Base-by-base conservation (phyloP, 1,139 yeast species). In the Pichia sp. region DNA sequence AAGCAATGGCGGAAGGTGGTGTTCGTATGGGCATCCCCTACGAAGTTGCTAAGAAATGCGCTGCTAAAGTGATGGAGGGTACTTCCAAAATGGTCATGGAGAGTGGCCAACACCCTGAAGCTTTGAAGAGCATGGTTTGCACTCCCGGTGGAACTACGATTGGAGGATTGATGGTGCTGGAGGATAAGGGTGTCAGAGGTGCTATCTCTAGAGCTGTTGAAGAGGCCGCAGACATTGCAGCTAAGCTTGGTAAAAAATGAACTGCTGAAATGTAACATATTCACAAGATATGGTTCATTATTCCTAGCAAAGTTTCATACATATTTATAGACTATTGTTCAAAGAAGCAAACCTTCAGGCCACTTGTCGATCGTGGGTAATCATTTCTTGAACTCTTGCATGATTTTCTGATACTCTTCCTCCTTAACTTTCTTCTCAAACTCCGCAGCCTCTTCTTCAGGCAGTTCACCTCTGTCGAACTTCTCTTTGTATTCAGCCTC, bases 141-240 rank as follows among this genome's bases (percentile, higher is more conserved):
- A 91, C 99, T 0, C 99, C 99, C 13, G 98, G 94, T 23, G 99
- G 99, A 26, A 88, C 96, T 37, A 91, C 99, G 8, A 91, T 93
- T 56, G 95, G 96, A 5, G 99, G 99, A 1, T 67, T 93, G 44
- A 72, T 88, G 59, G 85, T 77, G 50, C 76, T 93, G 81, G 99
- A 91, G 63, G 96, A 87, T 50, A 77, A 77, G 35, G 94, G 88
- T 30, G 84, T 91, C 32, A 78, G 96, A 63, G 74, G 87, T 33
- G 87, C 87, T 17, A 81, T 91, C 51, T 77, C 94, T 33, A 72
- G 87, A 50, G 95, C 94, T 32, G 82, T 91, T 19, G 91, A 84
- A 56, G 94, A 87, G 55, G 91, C 96, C 27, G 85, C 96, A 15
- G 71, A 71, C 41, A 82, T 88, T 40, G 93, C 96, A 22, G 73